A percentile compares a stretch with the other conserved stretches of the same genome.
Evolutionary conservation across 176 grass and related monocot species (phyloP).

Genomic region (Oryza coarctata): DNA sequence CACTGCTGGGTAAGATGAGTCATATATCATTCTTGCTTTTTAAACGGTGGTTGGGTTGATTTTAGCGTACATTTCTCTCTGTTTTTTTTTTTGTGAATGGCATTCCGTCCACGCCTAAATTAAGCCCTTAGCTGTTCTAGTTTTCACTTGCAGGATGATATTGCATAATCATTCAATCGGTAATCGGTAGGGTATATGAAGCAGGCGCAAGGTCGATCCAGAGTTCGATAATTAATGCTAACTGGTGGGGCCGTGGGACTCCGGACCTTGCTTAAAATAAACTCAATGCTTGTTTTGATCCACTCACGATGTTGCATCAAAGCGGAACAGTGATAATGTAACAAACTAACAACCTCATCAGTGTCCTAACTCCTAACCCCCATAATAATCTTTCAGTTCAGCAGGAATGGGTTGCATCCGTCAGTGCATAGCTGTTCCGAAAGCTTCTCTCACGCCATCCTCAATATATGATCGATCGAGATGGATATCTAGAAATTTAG

Average conservation of each 20-base stretch:
- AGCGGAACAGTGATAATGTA: not conserved
- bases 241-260: not conserved
- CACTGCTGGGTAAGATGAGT: too few relatives aligned
- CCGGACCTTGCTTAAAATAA: not conserved
- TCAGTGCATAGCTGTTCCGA: not conserved
- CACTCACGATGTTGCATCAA: not conserved
- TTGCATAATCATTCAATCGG: not conserved
- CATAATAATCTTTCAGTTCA: too few relatives aligned
- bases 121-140: too few relatives aligned
- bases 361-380: not conserved
- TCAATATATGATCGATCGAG: not conserved
- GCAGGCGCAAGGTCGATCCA: not conserved
- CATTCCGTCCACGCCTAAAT: too few relatives aligned
- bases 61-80: too few relatives aligned
- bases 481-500: not conserved
- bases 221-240: not conserved
- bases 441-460: not conserved
- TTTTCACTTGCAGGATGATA: too few relatives aligned
- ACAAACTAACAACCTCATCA: not conserved
- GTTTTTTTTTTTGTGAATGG: too few relatives aligned
- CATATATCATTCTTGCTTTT: too few relatives aligned
- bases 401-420: too few relatives aligned
- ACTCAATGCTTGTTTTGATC: conserved; percentile 8
- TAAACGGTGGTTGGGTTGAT: too few relatives aligned
- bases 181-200: not conserved